Percentiles rank a stretch among this genome's conserved stretches.
phyloP scores from a whole-genome alignment of 495 filamentous ascomycete species.

The Talaromyces ruber region DNA sequence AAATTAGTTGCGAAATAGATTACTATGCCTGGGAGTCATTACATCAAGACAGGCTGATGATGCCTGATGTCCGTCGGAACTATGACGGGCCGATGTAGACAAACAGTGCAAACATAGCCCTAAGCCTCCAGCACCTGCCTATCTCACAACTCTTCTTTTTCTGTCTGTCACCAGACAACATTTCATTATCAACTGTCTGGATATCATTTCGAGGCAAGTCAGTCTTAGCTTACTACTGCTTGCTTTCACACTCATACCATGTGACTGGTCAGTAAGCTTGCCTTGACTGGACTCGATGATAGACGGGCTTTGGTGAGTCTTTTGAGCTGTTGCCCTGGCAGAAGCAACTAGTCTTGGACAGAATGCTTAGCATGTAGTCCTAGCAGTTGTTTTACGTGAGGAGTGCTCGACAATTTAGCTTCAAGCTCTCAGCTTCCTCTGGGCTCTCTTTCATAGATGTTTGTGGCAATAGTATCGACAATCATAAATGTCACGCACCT shows the following conservation, averaged over 20 bases:
- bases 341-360: neutral
- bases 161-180: neutral
- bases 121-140: neutral
- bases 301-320: neutral
- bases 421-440: neutral
- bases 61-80: neutral
- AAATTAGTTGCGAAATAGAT: neutral
- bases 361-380: neutral
- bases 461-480: neutral
- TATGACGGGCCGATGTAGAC: neutral
- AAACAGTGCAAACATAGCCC: slow-evolving; percentile 4
- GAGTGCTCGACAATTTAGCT: neutral
- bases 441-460: neutral
- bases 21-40: neutral
- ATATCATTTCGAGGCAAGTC: neutral
- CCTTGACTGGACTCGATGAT: no score
- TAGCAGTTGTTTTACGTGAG: neutral
- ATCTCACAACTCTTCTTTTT: neutral
- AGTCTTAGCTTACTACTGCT: neutral
- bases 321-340: neutral
- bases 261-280: neutral
- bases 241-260: neutral
- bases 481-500: neutral
- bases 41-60: neutral
- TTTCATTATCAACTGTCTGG: neutral